Evolutionary conservation across 768 basidiomycete genomes (phyloP), one percentile per base, ranked within the genome.

Genomic region (Trametes maxima): DNA sequence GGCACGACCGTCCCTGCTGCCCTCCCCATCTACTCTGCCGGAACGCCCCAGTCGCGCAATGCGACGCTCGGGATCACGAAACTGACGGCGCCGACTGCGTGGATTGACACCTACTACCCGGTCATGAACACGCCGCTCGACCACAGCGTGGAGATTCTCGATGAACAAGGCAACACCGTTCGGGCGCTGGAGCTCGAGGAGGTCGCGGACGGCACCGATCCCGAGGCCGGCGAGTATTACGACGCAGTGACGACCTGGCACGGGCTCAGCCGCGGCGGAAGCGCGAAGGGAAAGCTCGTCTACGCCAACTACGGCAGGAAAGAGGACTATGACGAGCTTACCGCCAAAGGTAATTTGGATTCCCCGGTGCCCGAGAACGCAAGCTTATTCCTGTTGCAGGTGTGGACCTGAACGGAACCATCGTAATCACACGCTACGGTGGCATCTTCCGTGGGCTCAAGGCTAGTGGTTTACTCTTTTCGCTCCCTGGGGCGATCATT

Each of bases 101-200:
- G 92, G 92, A 85, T 94, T 60, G 91, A 94, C 65, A 81, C 82
- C 39, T 97, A 98, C 73, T 96, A 90, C 73, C 94, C 95, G 1
- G 79, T 94, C 43, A 76, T 96, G 77, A 93, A 96, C 73, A 89
- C 85, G 0, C 86, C 92, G 1, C 77, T 88, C 7, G 83, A 88
- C 54, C 83, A 86, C 51, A 82, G 81, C 60, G 74, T 95, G 12
- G 81, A 88, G 49, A 85, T 95, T 21, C 74, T 92, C 45, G 82
- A 78, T 21, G 79, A 79, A 14, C 77, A 84, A 42, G 86, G 86
- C 2, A 69, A 73, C 19, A 69, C 78, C 14, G 71, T 80, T 5
- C 91, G 92, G 89, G 78, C 76, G 43, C 93, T 94, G 19, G 83
- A 89, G 65, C 77, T 97, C 1, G 79, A 83, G 63, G 91, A 93